Base-by-base conservation (phyloP, 805 yeast genomes). In the Hanseniaspora mollemarum region DNA sequence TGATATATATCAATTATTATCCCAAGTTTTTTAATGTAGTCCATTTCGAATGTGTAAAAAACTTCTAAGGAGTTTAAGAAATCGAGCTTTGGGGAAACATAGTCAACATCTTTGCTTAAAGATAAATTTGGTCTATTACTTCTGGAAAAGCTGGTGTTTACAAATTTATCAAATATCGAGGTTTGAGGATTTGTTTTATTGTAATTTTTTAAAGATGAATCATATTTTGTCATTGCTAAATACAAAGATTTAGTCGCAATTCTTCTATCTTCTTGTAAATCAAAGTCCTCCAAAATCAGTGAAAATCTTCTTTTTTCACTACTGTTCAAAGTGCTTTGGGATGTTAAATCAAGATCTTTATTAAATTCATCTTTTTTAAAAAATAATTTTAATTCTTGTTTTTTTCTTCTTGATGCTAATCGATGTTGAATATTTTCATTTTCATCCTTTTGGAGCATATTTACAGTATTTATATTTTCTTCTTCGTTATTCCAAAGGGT, bases 401-500 rank as follows among this genome's bases (percentile, higher is more conserved):
- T n/a, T 51, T 46, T 35, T 53, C 45, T 26, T 51, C 37, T 35
- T 49, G 46, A 18, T 49, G 46, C 15, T 55, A 59, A 52, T 49
- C 62, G 50, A 46, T 55, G 54, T 54, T 62, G 48, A 22, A 68
- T 62, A 16, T 58, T 56, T n/a, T n/a, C 38, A 22, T 24, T 22
- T 13, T 44, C 41, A 37, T 46, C 43, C 2, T 35, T 31, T 39
- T 46, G 22, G 15, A 38, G 32, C 15, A 24, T 38, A 13, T 57
- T 57, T 10, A 70, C 66, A 25, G 71, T 68, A 8, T 60, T 58
- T 9, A 67, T 65, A 24, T 66, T 63, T 36, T 62, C 66, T 2
- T 69, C 64, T 22, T 72, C 58, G 8, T 65, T 57, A 44, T 59
- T 62, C 76, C 76, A 72, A 15, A 71, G 54, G 0, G 75, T 71